Evolutionary conservation across 2,329 filamentous ascomycete species (phyloP).

Genomic region (Cercospora citrullina): DNA sequence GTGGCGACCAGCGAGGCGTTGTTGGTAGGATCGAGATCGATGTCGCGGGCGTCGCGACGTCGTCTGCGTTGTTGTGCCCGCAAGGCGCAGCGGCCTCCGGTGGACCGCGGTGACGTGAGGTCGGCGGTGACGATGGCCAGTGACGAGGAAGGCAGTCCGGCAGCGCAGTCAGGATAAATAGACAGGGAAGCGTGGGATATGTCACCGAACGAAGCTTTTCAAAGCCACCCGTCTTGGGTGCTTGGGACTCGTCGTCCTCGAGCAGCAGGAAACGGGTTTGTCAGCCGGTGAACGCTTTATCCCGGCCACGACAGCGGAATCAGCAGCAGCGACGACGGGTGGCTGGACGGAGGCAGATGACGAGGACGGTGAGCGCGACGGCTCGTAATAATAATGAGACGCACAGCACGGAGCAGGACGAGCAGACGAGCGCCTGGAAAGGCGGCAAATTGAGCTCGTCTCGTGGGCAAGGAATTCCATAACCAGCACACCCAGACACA

Average conservation of each 20-base stretch:
- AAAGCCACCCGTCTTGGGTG: conserved; percentile 3
- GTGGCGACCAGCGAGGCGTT: neutral
- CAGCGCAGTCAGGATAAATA: neutral
- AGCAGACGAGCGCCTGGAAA: neutral
- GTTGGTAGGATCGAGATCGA: neutral
- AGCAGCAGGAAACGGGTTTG: conserved; percentile 3
- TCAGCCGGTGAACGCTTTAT: neutral
- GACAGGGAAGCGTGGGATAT: conserved; percentile 4
- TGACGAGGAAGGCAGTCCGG: neutral
- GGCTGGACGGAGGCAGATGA: neutral
- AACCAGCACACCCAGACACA: neutral
- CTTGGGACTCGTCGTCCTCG: conserved; percentile 5
- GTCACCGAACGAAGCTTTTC: neutral
- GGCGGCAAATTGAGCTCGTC: neutral
- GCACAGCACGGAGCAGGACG: neutral
- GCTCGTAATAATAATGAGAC: neutral
- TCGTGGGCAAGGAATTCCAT: neutral
- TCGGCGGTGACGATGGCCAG: neutral
- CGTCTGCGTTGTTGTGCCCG: neutral
- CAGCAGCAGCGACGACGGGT: neutral
- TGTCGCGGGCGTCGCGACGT: neutral
- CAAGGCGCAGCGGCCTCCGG: conserved; percentile 1
- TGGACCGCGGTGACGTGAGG: conserved; percentile 3
- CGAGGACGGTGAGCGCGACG: neutral
- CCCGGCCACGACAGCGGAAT: neutral